Percentiles rank a stretch among this genome's conserved stretches.
These are phyloP conservation scores for Saccharomyces hybrid DNA, from an alignment of 1,139 yeast genomes.

Conservation along the genomic window DNA sequence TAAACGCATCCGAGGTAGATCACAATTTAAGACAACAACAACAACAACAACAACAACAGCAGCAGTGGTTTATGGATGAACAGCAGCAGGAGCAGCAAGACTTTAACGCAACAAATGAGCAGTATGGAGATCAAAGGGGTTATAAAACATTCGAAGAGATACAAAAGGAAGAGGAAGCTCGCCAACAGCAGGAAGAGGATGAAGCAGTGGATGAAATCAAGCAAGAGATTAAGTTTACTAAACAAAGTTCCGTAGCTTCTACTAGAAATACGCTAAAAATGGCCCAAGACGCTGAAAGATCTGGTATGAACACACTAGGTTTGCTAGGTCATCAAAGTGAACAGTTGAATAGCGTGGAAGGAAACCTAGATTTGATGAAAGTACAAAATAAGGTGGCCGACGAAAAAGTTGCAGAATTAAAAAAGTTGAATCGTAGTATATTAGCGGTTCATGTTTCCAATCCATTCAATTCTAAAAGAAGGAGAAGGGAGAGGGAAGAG, in stretches of 20 bases:
- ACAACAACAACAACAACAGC: conserved; percentile 1
- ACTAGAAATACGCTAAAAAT: conserved; percentile 80
- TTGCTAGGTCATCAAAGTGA: conserved; percentile 91
- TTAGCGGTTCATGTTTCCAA: conserved; percentile 75
- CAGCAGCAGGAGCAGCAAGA: conserved; percentile 11
- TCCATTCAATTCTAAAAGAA: conserved; percentile 80
- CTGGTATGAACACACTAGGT: conserved; percentile 85
- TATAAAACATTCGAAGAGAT: conserved; percentile 31
- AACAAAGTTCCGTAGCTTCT: conserved; percentile 79
- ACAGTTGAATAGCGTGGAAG: conserved; percentile 71
- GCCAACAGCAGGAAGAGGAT: conserved; percentile 56
- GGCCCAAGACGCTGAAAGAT: conserved; percentile 88
- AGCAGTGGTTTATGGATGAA: conserved; percentile 2
- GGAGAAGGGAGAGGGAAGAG: conserved; percentile 71
- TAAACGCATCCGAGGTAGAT: conserved; percentile 20
- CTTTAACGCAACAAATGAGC: conserved; percentile 9
- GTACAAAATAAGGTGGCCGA: conserved; percentile 80
- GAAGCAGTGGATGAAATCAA: conserved; percentile 88
- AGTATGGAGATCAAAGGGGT: conserved; percentile 13
- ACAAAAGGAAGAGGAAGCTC: conserved; percentile 39
- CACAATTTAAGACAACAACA: conserved; percentile 11
- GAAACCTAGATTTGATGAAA: conserved; percentile 65
- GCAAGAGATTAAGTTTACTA: conserved; percentile 75
- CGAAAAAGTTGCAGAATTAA: conserved; percentile 73
- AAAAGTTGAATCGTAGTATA: conserved; percentile 72